Conservation (phyloP, 768 basidiomycete genomes). For the Multifurca ochricompacta region DNA sequence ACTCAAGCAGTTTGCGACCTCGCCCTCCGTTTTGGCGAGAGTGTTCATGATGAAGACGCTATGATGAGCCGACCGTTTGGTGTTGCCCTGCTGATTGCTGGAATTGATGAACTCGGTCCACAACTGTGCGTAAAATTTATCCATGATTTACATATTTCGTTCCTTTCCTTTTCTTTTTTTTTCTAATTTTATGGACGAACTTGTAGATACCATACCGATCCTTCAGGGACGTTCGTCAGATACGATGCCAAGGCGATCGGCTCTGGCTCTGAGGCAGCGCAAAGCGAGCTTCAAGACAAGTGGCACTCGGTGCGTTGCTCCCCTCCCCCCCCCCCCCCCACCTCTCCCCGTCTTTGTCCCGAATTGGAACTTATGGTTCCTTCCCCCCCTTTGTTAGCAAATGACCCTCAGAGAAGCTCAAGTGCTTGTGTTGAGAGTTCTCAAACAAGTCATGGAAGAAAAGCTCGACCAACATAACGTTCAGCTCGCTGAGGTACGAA, state of each 20-base stretch:
- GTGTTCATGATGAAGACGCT: constrained; percentile 97
- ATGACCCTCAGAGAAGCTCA: constrained; percentile 90
- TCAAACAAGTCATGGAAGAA: constrained; percentile 99
- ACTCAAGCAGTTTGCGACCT: constrained; percentile 98
- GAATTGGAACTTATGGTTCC: no score
- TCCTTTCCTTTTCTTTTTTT: neutral
- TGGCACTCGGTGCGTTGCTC: constrained; percentile 75
- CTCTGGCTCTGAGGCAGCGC: constrained; percentile 95
- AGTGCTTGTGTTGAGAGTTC: constrained; percentile 71
- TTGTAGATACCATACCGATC: constrained; percentile 90
- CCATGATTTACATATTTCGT: no score
- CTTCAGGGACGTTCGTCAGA: constrained; percentile 93
- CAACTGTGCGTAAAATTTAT: constrained; percentile 76
- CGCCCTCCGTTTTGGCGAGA: constrained; percentile 95
- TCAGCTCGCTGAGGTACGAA: constrained; percentile 81
- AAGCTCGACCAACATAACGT: constrained; percentile 99
- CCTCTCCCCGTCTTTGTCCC: neutral
- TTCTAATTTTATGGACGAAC: neutral
- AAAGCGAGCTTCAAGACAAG: constrained; percentile 93
- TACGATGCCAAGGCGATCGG: constrained; percentile 99
- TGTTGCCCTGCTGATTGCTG: constrained; percentile 95
- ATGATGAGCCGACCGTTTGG: constrained; percentile 99
- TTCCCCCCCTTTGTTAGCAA: no score
- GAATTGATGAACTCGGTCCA: constrained; percentile 90
- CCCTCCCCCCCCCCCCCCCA: no score